Conservation (phyloP, 2,329 filamentous ascomycete species). For the Aspergillus piperis region DNA sequence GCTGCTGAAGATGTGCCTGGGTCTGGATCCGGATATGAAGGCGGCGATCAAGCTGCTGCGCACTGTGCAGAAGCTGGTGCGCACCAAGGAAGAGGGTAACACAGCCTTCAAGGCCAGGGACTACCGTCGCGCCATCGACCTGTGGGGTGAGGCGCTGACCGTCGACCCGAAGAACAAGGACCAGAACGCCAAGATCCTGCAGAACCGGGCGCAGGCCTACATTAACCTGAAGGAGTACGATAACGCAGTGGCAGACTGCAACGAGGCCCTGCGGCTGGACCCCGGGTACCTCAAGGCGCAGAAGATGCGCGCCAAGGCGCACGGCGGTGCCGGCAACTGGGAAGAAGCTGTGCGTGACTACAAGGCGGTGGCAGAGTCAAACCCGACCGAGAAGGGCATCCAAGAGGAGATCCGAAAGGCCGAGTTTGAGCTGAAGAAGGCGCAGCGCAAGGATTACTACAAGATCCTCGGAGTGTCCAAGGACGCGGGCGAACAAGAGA, state of each 20-base stretch:
- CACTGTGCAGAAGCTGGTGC: conserved; percentile 86
- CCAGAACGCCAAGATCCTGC: conserved; percentile 90
- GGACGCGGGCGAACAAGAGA: conserved; percentile 77
- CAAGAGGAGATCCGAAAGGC: conserved; percentile 83
- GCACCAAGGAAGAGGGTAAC: conserved; percentile 94
- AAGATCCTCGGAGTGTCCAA: conserved; percentile 91
- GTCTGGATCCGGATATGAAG: conserved; percentile 87
- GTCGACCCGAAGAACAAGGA: conserved; percentile 87
- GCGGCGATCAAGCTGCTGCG: conserved; percentile 86
- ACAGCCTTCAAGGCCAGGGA: conserved; percentile 80
- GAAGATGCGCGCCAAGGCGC: conserved; percentile 89
- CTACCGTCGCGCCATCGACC: conserved; percentile 77
- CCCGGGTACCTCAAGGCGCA: conserved; percentile 84
- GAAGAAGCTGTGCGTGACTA: conserved; percentile 86
- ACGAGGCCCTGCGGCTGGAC: conserved; percentile 78
- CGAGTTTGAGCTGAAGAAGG: conserved; percentile 96
- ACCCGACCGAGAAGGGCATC: conserved; percentile 78
- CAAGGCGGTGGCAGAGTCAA: conserved; percentile 80
- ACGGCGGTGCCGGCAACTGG: conserved; percentile 84
- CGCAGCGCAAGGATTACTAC: conserved; percentile 96
- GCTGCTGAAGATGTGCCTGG: conserved; percentile 85
- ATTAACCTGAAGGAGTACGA: conserved; percentile 79
- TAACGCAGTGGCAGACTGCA: conserved; percentile 80
- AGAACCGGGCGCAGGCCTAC: conserved; percentile 86
- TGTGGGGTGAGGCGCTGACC: conserved; percentile 79